Percentiles rank a stretch among this genome's conserved stretches.
These are phyloP conservation scores for Wickerhamomyces sp. DNA, from an alignment of 1,139 yeast genomes.

Conservation along the genomic window DNA sequence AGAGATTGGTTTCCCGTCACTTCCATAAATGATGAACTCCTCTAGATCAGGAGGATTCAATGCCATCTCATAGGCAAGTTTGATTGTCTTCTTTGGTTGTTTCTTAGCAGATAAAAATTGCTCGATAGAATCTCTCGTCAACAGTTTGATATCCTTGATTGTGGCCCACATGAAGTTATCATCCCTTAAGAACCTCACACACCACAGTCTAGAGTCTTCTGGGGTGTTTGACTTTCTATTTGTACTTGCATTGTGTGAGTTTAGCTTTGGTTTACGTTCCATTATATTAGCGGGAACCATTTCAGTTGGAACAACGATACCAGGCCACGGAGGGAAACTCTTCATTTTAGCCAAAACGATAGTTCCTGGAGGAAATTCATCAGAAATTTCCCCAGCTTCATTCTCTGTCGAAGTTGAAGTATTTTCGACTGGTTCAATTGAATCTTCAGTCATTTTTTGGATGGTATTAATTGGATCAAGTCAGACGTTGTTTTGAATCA, in stretches of 20 bases:
- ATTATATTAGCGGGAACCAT: slow-evolving; percentile 51
- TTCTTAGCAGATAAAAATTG: slow-evolving; percentile 26
- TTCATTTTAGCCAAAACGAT: slow-evolving; percentile 69
- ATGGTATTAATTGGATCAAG: not conserved
- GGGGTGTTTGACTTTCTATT: slow-evolving; percentile 17
- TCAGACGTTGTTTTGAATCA: not conserved
- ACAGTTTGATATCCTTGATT: slow-evolving; percentile 36
- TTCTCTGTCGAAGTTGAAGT: not conserved
- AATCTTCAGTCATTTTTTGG: not conserved
- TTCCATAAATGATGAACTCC: slow-evolving; percentile 25
- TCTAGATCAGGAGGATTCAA: slow-evolving; percentile 23
- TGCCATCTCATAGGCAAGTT: slow-evolving; percentile 26
- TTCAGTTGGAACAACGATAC: slow-evolving; percentile 60
- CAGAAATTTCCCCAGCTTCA: slow-evolving; percentile 12
- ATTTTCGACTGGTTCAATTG: not conserved
- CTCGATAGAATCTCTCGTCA: slow-evolving; percentile 28
- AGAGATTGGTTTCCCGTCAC: slow-evolving; percentile 24
- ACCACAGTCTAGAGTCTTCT: slow-evolving; percentile 25
- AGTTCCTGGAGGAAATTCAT: slow-evolving; percentile 25
- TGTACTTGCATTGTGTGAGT: not conserved
- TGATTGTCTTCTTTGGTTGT: slow-evolving; percentile 23
- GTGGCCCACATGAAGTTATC: slow-evolving; percentile 64
- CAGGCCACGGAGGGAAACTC: slow-evolving; percentile 83
- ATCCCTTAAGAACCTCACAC: slow-evolving; percentile 58
- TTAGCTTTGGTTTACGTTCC: slow-evolving; percentile 41